phyloP scores from a whole-genome alignment of 2,329 filamentous ascomycete species.

The Fonsecaea monophora region DNA sequence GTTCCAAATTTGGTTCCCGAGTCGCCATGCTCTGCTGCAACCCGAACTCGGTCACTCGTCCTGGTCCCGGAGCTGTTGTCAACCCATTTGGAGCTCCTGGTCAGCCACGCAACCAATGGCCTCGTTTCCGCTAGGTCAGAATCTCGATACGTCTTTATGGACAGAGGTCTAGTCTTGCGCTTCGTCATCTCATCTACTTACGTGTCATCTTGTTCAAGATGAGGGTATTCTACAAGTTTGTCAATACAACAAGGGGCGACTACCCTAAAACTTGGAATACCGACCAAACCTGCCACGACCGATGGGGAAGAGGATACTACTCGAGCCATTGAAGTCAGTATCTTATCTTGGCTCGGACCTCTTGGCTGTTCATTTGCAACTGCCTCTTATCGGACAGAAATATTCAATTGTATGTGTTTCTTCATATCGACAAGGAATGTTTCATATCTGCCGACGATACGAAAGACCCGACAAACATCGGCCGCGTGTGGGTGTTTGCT shows the following conservation, averaged over 20 bases:
- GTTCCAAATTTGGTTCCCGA: constrained; percentile 97
- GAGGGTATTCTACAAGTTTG: constrained; percentile 39
- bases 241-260: constrained; percentile 34
- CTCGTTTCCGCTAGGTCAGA: constrained; percentile 61
- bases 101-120: constrained; percentile 56
- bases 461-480: constrained; percentile 9
- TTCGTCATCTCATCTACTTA: constrained; percentile 38
- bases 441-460: constrained; percentile 27
- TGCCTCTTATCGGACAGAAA: constrained; percentile 23
- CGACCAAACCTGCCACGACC: constrained; percentile 26
- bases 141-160: constrained; percentile 3
- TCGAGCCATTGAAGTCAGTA: constrained; percentile 27
- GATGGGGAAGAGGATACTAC: constrained; percentile 24
- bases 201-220: constrained; percentile 38
- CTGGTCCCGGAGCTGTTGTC: constrained; percentile 77
- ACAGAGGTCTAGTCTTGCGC: constrained; percentile 14
- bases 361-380: constrained; percentile 31
- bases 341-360: constrained; percentile 31
- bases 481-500: constrained; percentile 13
- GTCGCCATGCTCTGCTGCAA: constrained; percentile 99
- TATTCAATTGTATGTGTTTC: constrained; percentile 28
- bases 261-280: constrained; percentile 42
- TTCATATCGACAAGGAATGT: constrained; percentile 31
- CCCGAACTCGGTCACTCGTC: constrained; percentile 84
- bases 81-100: constrained; percentile 64